phyloP scores from a whole-genome alignment of 352 stramenopile species.

The Globisporangium iwayamae region DNA sequence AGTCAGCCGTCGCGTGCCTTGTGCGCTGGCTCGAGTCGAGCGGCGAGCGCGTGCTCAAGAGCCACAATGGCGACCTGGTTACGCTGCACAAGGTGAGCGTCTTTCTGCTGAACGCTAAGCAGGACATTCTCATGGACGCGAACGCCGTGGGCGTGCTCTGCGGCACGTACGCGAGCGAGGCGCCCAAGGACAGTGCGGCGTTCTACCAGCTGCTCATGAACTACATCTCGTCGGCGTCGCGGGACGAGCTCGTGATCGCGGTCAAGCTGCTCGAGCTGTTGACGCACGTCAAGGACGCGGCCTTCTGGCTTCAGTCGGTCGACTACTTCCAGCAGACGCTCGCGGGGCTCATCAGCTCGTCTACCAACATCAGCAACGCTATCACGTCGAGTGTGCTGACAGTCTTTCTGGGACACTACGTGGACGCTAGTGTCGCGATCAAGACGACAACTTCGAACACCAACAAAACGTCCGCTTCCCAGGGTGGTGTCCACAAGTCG shows the following conservation, averaged over 20 bases:
- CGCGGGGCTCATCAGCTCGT: slow-evolving; percentile 16
- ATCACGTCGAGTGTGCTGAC: slow-evolving; percentile 33
- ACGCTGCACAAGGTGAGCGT: slow-evolving; percentile 28
- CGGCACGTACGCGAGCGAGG: slow-evolving; percentile 32
- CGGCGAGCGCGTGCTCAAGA: slow-evolving; percentile 19
- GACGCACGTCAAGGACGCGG: slow-evolving; percentile 36
- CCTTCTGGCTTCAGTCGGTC: slow-evolving; percentile 64
- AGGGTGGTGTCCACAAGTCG: slow-evolving; percentile 37
- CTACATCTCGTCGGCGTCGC: slow-evolving; percentile 43
- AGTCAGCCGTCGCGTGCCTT: slow-evolving; percentile 57
- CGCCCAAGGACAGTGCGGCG: slow-evolving; percentile 21
- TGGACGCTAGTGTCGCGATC: slow-evolving; percentile 32
- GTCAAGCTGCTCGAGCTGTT: slow-evolving; percentile 67
- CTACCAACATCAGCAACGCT: slow-evolving; percentile 1
- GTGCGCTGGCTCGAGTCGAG: slow-evolving; percentile 45
- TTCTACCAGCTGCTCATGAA: slow-evolving; percentile 49
- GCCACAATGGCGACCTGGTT: slow-evolving; percentile 25
- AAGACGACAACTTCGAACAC: slow-evolving; percentile 20
- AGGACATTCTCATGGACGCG: slow-evolving; percentile 77
- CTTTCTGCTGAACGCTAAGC: slow-evolving; percentile 59
- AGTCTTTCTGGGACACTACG: slow-evolving; percentile 51
- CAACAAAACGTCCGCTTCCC: slow-evolving; percentile 9
- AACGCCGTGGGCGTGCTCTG: slow-evolving; percentile 51
- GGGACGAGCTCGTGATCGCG: slow-evolving; percentile 39
- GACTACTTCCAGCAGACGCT: slow-evolving; percentile 61